Evolutionary conservation across 257 asterid genomes (phyloP).

Genomic region (Handroanthus guayacan): DNA sequence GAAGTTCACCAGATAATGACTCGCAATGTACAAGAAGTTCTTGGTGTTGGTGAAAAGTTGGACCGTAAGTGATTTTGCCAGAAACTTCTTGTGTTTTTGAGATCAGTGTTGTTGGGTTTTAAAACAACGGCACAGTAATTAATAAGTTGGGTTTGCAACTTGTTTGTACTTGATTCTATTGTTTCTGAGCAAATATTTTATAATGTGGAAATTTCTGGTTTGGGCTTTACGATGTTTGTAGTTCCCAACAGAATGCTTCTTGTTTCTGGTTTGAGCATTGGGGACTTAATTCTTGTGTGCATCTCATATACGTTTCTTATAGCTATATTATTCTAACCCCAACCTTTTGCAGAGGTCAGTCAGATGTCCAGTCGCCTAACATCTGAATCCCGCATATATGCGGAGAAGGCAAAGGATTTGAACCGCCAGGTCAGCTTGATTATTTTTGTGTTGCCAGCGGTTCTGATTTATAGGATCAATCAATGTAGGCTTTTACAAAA

Average conservation of each 20-base stretch:
- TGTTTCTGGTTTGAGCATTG: slow-evolving; percentile 24
- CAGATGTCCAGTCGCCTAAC: slow-evolving; percentile 94
- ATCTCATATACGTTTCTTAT: slow-evolving; percentile 6
- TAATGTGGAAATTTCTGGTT: background rate
- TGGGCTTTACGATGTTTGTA: background rate
- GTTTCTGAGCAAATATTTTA: background rate
- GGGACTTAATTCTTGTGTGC: background rate
- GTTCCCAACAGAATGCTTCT: slow-evolving; percentile 7
- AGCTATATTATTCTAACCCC: slow-evolving; percentile 24
- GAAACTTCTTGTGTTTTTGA: slow-evolving; percentile 1
- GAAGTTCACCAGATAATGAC: slow-evolving; percentile 99
- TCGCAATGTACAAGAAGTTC: slow-evolving; percentile 98
- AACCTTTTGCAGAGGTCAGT: slow-evolving; percentile 47
- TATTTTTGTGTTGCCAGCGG: background rate
- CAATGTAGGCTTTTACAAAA: background rate
- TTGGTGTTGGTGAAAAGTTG: slow-evolving; percentile 98
- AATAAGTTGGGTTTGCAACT: background rate
- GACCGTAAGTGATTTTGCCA: slow-evolving; percentile 72
- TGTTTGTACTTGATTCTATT: background rate
- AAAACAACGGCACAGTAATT: background rate
- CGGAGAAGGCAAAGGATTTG: slow-evolving; percentile 90
- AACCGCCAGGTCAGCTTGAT: slow-evolving; percentile 78
- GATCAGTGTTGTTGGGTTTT: background rate
- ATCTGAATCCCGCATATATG: slow-evolving; percentile 89
- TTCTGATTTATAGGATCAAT: background rate